A percentile compares a stretch with the other conserved stretches of the same genome.
These are phyloP conservation scores for Yamadazyma sp. DNA, from an alignment of 805 yeast species.

Conservation along the genomic window DNA sequence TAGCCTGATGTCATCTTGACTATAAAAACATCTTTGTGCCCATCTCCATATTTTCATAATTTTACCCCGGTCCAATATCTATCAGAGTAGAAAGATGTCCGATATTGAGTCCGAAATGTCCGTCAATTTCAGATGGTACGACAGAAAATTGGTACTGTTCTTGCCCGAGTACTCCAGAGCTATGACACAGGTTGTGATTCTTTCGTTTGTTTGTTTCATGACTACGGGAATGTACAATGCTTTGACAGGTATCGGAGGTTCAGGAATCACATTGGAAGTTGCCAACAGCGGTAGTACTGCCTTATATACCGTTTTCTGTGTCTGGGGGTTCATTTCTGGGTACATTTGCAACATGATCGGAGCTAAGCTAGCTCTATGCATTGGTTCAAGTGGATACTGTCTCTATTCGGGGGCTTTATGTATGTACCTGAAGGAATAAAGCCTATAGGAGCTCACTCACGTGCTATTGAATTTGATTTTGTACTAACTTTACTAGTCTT, in stretches of 20 bases:
- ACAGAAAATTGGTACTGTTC: slow-evolving; percentile 19
- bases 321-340: slow-evolving; percentile 57
- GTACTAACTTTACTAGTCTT: slow-evolving; percentile 10
- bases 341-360: slow-evolving; percentile 54
- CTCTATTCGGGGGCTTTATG: slow-evolving; percentile 50
- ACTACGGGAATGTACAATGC: slow-evolving; percentile 55
- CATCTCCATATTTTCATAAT: no score
- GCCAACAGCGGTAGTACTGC: slow-evolving; percentile 54
- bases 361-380: slow-evolving; percentile 39
- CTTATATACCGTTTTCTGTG: slow-evolving; percentile 53
- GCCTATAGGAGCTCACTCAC: no score
- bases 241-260: slow-evolving; percentile 47
- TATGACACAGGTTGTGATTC: slow-evolving; percentile 44
- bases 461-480: no score
- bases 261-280: slow-evolving; percentile 41
- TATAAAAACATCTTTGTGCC: no score
- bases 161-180: slow-evolving; percentile 37
- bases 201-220: slow-evolving; percentile 48
- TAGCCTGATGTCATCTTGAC: no score
- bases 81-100: neutral
- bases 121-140: slow-evolving; percentile 33
- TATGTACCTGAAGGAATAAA: no score
- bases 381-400: slow-evolving; percentile 58
- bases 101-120: slow-evolving; percentile 3
- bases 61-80: no score